A percentile compares a stretch with the other conserved stretches of the same genome.
Conservation (phyloP, 2,329 filamentous ascomycete species). For the Geoglossum cookeanum region DNA sequence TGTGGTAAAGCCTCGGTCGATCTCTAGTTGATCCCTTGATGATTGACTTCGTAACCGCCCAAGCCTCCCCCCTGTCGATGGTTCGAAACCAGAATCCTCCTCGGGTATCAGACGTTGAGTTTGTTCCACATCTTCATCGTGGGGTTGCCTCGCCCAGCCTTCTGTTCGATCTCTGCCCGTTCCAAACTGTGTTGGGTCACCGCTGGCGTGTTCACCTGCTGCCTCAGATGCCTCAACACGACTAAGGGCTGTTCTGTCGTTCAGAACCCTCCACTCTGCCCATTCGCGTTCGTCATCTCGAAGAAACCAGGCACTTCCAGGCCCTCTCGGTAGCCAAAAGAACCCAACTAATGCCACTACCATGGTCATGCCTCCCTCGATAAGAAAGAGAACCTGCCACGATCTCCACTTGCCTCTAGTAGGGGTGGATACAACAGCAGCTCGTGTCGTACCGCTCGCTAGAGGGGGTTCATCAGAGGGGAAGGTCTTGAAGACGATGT, state of each 20-base stretch:
- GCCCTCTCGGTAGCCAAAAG: slow-evolving; percentile 21
- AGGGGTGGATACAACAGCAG: not conserved
- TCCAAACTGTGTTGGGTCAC: not conserved
- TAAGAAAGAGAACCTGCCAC: slow-evolving; percentile 28
- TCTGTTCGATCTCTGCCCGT: too few relatives aligned
- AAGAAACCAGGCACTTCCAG: slow-evolving; percentile 22
- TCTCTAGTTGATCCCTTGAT: not conserved
- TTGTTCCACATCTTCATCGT: not conserved
- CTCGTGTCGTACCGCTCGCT: not conserved
- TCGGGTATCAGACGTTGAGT: not conserved
- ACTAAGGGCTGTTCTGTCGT: slow-evolving; percentile 14
- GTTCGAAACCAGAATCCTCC: not conserved
- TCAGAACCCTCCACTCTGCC: slow-evolving; percentile 19
- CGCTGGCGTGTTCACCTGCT: not conserved
- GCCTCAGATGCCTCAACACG: slow-evolving; percentile 8
- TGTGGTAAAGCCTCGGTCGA: not conserved
- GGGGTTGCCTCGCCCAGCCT: not conserved
- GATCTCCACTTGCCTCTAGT: slow-evolving; percentile 15
- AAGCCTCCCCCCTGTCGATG: not conserved
- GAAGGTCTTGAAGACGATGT: slow-evolving; percentile 22
- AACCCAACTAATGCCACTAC: slow-evolving; percentile 21
- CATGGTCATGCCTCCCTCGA: slow-evolving; percentile 24
- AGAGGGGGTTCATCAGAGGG: not conserved
- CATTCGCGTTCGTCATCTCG: slow-evolving; percentile 19
- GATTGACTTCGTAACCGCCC: not conserved